phyloP scores from a whole-genome alignment of 148 eudicot species.

The Nepenthes mirabilis region DNA sequence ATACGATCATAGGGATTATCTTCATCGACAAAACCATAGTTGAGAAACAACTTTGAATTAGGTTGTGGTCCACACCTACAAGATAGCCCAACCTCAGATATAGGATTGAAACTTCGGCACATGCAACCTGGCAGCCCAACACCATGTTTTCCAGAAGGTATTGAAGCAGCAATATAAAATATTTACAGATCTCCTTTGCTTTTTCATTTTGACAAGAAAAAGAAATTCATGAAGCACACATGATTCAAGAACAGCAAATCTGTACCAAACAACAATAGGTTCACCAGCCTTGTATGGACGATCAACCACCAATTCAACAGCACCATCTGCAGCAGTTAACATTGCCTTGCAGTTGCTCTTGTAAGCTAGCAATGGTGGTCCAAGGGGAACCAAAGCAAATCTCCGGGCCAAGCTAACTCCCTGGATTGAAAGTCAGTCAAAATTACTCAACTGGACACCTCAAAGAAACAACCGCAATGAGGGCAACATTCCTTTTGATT shows the following conservation, averaged over 20 bases:
- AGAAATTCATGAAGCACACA: not conserved
- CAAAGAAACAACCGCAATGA: not conserved
- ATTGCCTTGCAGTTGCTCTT: constrained; percentile 92
- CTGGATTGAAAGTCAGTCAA: constrained; percentile 21
- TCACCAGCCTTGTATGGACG: constrained; percentile 85
- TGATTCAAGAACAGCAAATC: constrained; percentile 1
- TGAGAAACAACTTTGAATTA: constrained; percentile 83
- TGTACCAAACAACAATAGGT: constrained; percentile 82
- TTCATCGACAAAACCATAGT: constrained; percentile 95
- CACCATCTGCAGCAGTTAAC: constrained; percentile 74
- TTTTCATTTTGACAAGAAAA: not conserved
- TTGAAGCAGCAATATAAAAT: not conserved
- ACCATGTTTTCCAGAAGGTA: not conserved
- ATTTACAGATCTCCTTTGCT: not conserved
- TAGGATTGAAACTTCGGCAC: not conserved
- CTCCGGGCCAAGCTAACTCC: constrained; percentile 98
- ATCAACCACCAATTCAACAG: constrained; percentile 87
- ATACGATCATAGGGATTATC: constrained; percentile 91
- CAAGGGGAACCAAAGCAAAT: constrained; percentile 96
- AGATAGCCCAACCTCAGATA: constrained; percentile 2
- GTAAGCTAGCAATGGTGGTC: constrained; percentile 92
- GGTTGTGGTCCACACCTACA: constrained; percentile 99
- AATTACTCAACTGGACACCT: not conserved
- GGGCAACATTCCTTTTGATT: not conserved
- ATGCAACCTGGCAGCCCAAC: not conserved